Conservation (phyloP, 1,139 yeast genomes). For the Hemisphaericaspora lyxosophila region DNA sequence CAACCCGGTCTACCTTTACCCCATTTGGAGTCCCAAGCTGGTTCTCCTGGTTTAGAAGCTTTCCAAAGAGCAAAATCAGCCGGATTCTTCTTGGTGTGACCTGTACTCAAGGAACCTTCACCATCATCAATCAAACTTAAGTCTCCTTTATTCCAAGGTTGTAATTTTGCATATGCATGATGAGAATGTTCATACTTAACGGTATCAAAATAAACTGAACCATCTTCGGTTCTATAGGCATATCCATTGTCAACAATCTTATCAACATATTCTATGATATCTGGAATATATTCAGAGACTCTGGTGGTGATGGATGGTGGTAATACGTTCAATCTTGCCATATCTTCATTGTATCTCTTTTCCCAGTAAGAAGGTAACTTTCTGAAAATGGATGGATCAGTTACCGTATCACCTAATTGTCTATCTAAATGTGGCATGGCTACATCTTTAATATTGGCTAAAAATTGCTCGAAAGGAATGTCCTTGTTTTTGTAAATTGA, state of each 20-base stretch:
- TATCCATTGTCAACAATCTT: constrained; percentile 74
- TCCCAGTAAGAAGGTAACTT: constrained; percentile 91
- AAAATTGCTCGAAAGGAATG: constrained; percentile 37
- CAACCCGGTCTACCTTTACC: constrained; percentile 99
- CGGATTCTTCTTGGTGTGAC: constrained; percentile 60
- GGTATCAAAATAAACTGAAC: constrained; percentile 95
- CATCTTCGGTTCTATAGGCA: constrained; percentile 80
- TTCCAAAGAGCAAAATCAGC: constrained; percentile 98
- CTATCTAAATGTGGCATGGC: constrained; percentile 72
- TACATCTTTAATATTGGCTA: constrained; percentile 62
- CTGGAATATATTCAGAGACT: constrained; percentile 96
- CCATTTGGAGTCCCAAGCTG: constrained; percentile 95
- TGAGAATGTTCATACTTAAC: constrained; percentile 69
- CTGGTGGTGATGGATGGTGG: constrained; percentile 87
- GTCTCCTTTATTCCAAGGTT: constrained; percentile 97
- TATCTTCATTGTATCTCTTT: constrained; percentile 75
- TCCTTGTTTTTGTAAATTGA: constrained; percentile 31
- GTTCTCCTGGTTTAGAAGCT: constrained; percentile 95
- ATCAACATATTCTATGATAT: constrained; percentile 76
- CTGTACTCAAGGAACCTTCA: constrained; percentile 80
- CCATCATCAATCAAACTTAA: constrained; percentile 87
- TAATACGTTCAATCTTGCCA: constrained; percentile 79
- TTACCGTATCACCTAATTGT: constrained; percentile 70
- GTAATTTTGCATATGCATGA: constrained; percentile 91
- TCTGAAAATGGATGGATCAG: constrained; percentile 81